Conservation (phyloP, 1,284 basidiomycete genomes). For the Meira miltonrushii region DNA sequence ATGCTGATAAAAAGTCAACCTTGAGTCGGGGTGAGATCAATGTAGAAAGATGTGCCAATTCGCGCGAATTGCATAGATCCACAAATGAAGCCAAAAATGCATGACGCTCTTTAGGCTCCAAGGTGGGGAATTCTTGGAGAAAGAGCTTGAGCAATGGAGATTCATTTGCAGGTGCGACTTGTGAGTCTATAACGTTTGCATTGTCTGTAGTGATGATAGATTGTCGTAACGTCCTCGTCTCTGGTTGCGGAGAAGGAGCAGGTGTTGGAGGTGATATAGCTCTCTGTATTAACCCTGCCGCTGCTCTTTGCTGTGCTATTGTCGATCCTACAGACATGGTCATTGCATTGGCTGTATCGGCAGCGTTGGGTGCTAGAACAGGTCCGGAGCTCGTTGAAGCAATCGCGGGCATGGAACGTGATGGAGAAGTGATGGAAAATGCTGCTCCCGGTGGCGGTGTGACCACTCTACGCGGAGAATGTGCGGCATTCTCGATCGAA, state of each 20-base stretch:
- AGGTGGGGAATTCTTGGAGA: slow-evolving; percentile 24
- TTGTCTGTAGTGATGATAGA: neutral
- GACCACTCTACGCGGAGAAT: too few species aligned
- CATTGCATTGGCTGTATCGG: too few species aligned
- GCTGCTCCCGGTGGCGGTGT: too few species aligned
- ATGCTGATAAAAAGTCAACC: slow-evolving; percentile 74
- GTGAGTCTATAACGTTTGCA: neutral
- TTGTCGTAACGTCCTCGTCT: slow-evolving; percentile 6
- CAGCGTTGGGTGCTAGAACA: too few species aligned
- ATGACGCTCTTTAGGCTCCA: slow-evolving; percentile 11
- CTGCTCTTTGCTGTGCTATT: neutral
- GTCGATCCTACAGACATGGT: neutral
- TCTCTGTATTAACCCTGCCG: slow-evolving; percentile 14
- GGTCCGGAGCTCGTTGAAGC: too few species aligned
- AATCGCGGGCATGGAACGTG: too few species aligned
- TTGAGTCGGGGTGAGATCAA: slow-evolving; percentile 73
- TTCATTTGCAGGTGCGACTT: slow-evolving; percentile 17
- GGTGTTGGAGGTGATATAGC: slow-evolving; percentile 44
- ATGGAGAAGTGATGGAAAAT: too few species aligned
- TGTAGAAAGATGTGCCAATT: slow-evolving; percentile 72
- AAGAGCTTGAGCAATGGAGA: slow-evolving; percentile 30
- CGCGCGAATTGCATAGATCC: slow-evolving; percentile 59
- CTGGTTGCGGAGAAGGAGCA: slow-evolving; percentile 43
- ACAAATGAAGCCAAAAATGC: slow-evolving; percentile 37
- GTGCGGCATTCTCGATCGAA: too few species aligned